Percentiles rank a stretch among this genome's conserved stretches.
Conservation (phyloP, 148 eudicot species). For the Mesembryanthemum crystallinum region DNA sequence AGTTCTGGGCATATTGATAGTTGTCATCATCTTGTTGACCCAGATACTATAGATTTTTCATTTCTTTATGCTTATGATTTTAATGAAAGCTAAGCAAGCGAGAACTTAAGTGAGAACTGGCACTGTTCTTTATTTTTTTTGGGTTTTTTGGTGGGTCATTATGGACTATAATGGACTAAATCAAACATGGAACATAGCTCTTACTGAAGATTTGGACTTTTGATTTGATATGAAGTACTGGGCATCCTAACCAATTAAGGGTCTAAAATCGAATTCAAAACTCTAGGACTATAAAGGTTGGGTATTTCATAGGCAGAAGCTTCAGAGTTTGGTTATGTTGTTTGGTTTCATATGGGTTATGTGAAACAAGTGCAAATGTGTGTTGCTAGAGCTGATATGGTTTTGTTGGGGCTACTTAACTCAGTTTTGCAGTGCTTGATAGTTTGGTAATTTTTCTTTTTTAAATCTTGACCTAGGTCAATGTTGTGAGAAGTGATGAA, state of each 20-base stretch:
- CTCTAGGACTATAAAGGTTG: too few relatives aligned
- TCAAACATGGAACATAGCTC: not conserved
- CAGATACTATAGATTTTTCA: not conserved
- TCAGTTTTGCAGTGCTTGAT: not conserved
- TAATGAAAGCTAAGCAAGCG: not conserved
- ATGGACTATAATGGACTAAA: not conserved
- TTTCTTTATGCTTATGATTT: not conserved
- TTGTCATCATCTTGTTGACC: not conserved
- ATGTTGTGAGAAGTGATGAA: conserved; percentile 5
- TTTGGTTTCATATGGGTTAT: not conserved
- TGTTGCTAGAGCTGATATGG: not conserved
- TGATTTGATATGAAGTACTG: too few relatives aligned
- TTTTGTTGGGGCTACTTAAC: not conserved
- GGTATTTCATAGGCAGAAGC: too few relatives aligned
- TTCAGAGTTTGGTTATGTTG: not conserved
- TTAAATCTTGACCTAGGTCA: not conserved
- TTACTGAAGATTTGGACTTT: too few relatives aligned
- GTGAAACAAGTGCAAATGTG: not conserved
- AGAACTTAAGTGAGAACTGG: not conserved
- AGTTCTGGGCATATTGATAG: not conserved
- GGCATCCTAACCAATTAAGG: too few relatives aligned
- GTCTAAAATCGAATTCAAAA: too few relatives aligned
- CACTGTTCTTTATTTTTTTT: not conserved
- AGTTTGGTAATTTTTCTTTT: not conserved
- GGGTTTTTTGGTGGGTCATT: too few relatives aligned